Conservation (phyloP, 73 alveolate genomes). For the Paramecium sexaurelia region DNA sequence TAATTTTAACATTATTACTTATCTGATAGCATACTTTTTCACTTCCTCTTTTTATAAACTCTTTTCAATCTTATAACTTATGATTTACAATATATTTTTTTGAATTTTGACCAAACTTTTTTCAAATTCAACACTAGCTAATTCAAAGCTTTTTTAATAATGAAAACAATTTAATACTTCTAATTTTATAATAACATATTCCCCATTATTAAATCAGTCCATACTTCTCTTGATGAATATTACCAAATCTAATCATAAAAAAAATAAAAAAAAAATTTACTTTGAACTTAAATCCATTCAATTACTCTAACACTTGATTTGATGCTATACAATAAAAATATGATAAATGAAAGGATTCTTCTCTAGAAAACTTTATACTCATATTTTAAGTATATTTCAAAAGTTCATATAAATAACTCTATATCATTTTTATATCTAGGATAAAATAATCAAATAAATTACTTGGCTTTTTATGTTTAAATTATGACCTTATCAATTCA, state of each 20-base stretch:
- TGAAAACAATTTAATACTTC: neutral
- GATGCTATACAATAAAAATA: neutral
- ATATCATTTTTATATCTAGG: neutral
- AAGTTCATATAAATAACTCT: neutral
- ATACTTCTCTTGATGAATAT: neutral
- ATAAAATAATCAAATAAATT: neutral
- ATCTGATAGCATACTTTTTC: neutral
- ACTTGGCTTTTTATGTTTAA: slow-evolving; percentile 12
- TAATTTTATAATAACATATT: slow-evolving; percentile 17
- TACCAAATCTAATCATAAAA: neutral
- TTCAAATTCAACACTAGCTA: neutral
- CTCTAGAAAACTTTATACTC: neutral
- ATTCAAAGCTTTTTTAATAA: neutral
- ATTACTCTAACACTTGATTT: neutral
- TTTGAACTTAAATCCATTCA: neutral
- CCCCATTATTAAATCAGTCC: slow-evolving; percentile 10
- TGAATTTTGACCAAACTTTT: neutral
- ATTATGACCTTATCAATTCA: neutral
- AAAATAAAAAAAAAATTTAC: neutral
- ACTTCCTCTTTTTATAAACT: neutral
- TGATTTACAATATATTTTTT: neutral
- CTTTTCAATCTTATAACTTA: slow-evolving; percentile 9
- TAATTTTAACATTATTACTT: neutral
- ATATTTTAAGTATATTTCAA: neutral
- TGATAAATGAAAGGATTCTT: neutral